phyloP scores from a whole-genome alignment of 192 early-diverging fungal species.

The Backusella psychrophila region DNA sequence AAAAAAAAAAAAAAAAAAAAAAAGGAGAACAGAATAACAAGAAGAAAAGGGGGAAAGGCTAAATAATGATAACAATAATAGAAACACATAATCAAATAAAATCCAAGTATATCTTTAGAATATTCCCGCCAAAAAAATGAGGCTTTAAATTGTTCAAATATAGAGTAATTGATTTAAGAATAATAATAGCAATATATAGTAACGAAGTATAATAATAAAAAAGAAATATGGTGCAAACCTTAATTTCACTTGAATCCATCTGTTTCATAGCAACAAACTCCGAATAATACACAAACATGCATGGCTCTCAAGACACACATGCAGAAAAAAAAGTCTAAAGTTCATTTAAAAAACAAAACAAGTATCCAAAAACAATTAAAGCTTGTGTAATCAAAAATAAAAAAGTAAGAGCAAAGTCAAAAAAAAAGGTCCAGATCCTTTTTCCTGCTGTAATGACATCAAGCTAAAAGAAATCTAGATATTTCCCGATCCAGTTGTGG shows the following conservation, averaged over 20 bases:
- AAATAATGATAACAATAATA: not conserved
- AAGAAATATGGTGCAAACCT: not conserved
- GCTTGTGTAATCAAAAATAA: conserved; percentile 1
- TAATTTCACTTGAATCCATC: conserved; percentile 6
- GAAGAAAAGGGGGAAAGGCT: not conserved
- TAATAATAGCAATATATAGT: conserved; percentile 1
- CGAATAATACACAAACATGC: not conserved
- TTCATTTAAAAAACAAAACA: not conserved
- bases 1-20: not conserved
- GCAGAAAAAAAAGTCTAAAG: conserved; percentile 5
- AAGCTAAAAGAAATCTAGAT: conserved; percentile 5
- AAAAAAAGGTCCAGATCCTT: conserved; percentile 1
- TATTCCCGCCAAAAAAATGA: conserved; percentile 9
- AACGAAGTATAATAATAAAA: not conserved
- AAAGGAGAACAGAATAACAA: not conserved
- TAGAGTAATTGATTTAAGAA: not conserved
- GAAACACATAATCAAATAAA: not conserved
- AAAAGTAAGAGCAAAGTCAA: too few species aligned
- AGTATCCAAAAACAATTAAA: conserved; percentile 1
- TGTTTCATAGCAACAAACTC: conserved; percentile 7
- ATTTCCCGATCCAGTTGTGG: conserved; percentile 12
- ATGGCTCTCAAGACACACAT: not conserved
- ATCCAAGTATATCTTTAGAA: conserved; percentile 1
- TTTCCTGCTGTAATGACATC: conserved; percentile 10
- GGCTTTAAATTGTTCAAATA: not conserved